phyloP scores from a whole-genome alignment of 2,329 filamentous ascomycete genomes.

The Diaporthe sp. region DNA sequence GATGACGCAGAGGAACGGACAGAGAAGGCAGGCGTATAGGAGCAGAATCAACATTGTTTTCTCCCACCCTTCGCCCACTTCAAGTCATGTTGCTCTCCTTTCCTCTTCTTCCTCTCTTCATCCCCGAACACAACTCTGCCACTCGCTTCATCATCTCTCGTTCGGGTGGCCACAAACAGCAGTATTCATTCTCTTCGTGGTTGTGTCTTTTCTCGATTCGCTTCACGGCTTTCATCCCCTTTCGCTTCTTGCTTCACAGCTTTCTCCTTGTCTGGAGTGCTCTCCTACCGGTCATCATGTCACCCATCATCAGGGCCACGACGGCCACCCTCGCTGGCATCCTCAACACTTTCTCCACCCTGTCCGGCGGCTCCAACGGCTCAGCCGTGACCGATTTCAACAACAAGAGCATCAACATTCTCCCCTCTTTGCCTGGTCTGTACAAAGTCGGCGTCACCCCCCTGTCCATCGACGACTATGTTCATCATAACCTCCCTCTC shows the following conservation, averaged over 20 bases:
- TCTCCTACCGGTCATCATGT: slow-evolving; percentile 34
- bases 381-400: slow-evolving; percentile 26
- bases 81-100: not conserved
- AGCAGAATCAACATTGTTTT: slow-evolving; percentile 26
- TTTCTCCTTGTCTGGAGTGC: not conserved
- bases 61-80: not conserved
- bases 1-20: not conserved
- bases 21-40: slow-evolving; percentile 15
- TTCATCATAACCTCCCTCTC: not conserved
- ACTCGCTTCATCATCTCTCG: slow-evolving; percentile 31
- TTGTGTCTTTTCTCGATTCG: slow-evolving; percentile 22
- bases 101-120: slow-evolving; percentile 13
- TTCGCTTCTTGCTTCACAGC: not conserved
- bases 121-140: slow-evolving; percentile 10
- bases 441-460: slow-evolving; percentile 20
- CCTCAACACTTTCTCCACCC: not conserved
- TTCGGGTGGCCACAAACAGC: slow-evolving; percentile 25
- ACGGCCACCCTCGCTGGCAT: slow-evolving; percentile 21
- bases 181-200: slow-evolving; percentile 18
- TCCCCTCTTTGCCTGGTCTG: not conserved
- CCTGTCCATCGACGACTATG: not conserved
- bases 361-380: not conserved
- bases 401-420: slow-evolving; percentile 2
- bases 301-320: slow-evolving; percentile 19
- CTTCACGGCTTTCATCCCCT: not conserved